Percentiles rank a stretch among this genome's conserved stretches.
phyloP scores from a whole-genome alignment of 352 stramenopile species.

The Phytophthora ramorum region DNA sequence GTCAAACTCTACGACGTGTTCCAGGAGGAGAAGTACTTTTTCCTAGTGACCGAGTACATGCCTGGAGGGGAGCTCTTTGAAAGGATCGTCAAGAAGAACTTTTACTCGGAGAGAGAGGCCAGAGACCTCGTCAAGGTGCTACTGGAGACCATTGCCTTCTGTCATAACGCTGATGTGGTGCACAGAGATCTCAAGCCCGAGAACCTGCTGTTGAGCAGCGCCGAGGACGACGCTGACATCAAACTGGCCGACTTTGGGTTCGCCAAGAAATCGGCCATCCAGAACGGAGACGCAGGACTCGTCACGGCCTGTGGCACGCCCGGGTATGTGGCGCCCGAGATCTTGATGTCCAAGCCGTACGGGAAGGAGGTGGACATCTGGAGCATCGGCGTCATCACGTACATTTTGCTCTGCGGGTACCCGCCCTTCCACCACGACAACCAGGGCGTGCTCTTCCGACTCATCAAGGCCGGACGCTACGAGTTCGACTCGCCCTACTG shows the following conservation, averaged over 20 bases:
- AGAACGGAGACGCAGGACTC: slow-evolving; percentile 50
- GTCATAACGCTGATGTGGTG: slow-evolving; percentile 88
- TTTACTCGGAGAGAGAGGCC: slow-evolving; percentile 83
- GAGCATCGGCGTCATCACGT: slow-evolving; percentile 92
- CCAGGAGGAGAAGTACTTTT: slow-evolving; percentile 93
- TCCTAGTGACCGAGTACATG: slow-evolving; percentile 98
- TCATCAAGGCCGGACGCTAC: slow-evolving; percentile 74
- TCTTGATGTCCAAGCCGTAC: slow-evolving; percentile 76
- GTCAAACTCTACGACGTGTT: slow-evolving; percentile 92
- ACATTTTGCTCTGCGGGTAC: slow-evolving; percentile 87
- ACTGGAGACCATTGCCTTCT: slow-evolving; percentile 84
- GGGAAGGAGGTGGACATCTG: slow-evolving; percentile 87
- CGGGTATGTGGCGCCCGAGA: slow-evolving; percentile 84
- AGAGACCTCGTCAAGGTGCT: slow-evolving; percentile 81
- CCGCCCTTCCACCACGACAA: slow-evolving; percentile 93
- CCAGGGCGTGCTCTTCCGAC: slow-evolving; percentile 84
- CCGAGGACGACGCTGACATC: slow-evolving; percentile 80
- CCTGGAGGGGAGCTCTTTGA: slow-evolving; percentile 88
- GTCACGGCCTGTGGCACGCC: slow-evolving; percentile 77
- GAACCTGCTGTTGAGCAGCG: slow-evolving; percentile 92
- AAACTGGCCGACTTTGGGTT: slow-evolving; percentile 89
- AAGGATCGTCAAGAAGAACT: slow-evolving; percentile 89
- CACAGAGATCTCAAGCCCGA: slow-evolving; percentile 97
- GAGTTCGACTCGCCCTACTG: slow-evolving; percentile 91
- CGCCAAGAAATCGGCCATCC: slow-evolving; percentile 73